Evolutionary conservation across 805 yeast species (phyloP).

Genomic region (Cyberlindnera xishuangbannaensis): DNA sequence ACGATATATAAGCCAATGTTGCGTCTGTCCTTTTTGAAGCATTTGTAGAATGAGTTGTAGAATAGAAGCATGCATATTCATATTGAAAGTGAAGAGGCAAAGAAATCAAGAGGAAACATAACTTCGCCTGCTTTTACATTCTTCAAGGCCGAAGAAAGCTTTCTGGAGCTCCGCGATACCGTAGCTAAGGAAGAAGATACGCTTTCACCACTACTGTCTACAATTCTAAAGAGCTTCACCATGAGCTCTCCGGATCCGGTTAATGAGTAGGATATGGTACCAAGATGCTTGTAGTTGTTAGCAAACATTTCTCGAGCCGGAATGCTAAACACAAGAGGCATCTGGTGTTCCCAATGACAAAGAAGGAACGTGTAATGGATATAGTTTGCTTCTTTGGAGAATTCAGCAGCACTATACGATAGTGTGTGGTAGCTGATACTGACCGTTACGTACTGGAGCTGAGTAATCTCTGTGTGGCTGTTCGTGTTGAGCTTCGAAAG

Average conservation of each 20-base stretch:
- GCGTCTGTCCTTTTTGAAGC: no score
- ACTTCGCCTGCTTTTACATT: no score
- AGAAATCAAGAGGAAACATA: no score
- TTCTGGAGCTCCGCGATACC: neutral
- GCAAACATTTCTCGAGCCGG: constrained; percentile 19
- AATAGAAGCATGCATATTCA: no score
- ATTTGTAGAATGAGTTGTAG: no score
- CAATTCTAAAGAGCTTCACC: constrained; percentile 14
- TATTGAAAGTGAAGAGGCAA: no score
- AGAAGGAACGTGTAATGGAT: constrained; percentile 9
- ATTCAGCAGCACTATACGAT: neutral
- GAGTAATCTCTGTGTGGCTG: constrained; percentile 3
- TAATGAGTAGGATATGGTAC: constrained; percentile 25
- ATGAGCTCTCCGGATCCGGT: constrained; percentile 20
- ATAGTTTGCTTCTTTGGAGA: constrained; percentile 7
- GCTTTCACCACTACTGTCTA: constrained; percentile 4
- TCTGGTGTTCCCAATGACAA: constrained; percentile 27
- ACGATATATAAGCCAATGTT: no score
- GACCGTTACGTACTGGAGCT: constrained; percentile 5
- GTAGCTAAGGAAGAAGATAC: neutral
- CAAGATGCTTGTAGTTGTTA: constrained; percentile 20
- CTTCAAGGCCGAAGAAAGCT: no score
- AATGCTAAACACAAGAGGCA: constrained; percentile 29
- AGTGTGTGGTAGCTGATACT: constrained; percentile 8
- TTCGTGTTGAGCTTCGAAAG: constrained; percentile 6